phyloP scores from a whole-genome alignment of 192 early-diverging fungal species.

The Coemansia sp. region DNA sequence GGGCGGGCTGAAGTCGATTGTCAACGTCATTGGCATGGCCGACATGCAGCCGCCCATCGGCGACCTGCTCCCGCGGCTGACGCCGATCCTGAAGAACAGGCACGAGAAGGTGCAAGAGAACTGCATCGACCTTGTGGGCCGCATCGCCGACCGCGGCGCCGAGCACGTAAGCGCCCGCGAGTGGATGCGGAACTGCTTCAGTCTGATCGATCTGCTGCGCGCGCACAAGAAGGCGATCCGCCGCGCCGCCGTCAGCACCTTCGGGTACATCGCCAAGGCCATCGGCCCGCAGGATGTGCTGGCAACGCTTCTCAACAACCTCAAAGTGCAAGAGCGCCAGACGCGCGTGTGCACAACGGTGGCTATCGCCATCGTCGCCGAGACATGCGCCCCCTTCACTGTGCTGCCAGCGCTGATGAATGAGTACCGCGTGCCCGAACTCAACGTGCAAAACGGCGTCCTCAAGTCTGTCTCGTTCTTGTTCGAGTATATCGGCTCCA shows the following conservation, averaged over 20 bases:
- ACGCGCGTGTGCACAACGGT: slow-evolving; percentile 99
- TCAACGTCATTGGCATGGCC: slow-evolving; percentile 96
- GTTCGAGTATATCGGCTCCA: slow-evolving; percentile 98
- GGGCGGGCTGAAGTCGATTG: slow-evolving; percentile 88
- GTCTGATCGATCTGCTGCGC: slow-evolving; percentile 94
- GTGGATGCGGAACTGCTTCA: slow-evolving; percentile 99
- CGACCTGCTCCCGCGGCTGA: slow-evolving; percentile 91
- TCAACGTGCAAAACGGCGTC: slow-evolving; percentile 99
- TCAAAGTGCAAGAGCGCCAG: slow-evolving; percentile 99
- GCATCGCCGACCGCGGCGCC: slow-evolving; percentile 97
- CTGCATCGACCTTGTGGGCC: slow-evolving; percentile 93
- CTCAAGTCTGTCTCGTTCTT: slow-evolving; percentile 92
- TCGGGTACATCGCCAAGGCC: slow-evolving; percentile 98
- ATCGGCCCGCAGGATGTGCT: slow-evolving; percentile 99
- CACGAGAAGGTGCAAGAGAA: slow-evolving; percentile 96
- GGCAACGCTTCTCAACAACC: slow-evolving; percentile 95
- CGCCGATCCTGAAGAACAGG: slow-evolving; percentile 97
- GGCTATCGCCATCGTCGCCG: slow-evolving; percentile 97
- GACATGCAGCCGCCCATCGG: slow-evolving; percentile 99
- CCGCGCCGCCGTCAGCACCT: slow-evolving; percentile 95
- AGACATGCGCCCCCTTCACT: slow-evolving; percentile 96
- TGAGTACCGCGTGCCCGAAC: slow-evolving; percentile 98
- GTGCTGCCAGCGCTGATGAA: slow-evolving; percentile 98
- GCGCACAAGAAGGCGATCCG: slow-evolving; percentile 95
- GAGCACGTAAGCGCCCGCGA: slow-evolving; percentile 94